These are phyloP conservation scores for Magnusiomyces suaveolens DNA, from an alignment of 1,139 yeast species.

Conservation along the genomic window DNA sequence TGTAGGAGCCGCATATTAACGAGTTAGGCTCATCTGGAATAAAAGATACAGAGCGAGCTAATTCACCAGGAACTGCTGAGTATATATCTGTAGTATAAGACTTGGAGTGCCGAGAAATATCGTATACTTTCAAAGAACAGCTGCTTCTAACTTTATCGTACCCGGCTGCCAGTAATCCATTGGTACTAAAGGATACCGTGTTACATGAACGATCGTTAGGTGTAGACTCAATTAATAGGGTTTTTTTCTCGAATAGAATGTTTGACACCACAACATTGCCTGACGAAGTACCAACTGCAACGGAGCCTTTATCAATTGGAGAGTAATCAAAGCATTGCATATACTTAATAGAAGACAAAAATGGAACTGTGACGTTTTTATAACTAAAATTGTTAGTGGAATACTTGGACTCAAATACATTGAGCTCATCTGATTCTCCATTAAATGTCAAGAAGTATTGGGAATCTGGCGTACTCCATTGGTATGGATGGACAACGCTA, in stretches of 20 bases:
- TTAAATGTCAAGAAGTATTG: conserved; percentile 55
- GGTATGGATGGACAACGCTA: conserved; percentile 45
- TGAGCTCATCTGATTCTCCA: conserved; percentile 61
- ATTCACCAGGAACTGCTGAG: conserved; percentile 64
- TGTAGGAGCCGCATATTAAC: conserved; percentile 67
- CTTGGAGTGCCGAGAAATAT: conserved; percentile 42
- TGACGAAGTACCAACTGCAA: background rate
- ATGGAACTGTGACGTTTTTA: background rate
- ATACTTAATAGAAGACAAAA: background rate
- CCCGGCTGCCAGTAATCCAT: conserved; percentile 65
- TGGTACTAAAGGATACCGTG: conserved; percentile 56
- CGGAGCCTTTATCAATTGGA: conserved; percentile 40
- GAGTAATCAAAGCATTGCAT: conserved; percentile 68
- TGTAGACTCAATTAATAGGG: background rate
- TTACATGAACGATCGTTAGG: conserved; percentile 55
- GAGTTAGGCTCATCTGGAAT: conserved; percentile 49
- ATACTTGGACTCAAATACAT: conserved; percentile 45
- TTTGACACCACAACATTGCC: background rate
- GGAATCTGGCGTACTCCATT: conserved; percentile 49
- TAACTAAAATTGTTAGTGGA: conserved; percentile 14
- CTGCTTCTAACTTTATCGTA: conserved; percentile 75
- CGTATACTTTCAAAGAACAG: conserved; percentile 72
- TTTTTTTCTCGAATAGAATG: background rate
- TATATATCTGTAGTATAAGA: conserved; percentile 37
- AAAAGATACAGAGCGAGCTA: conserved; percentile 59